phyloP scores from a whole-genome alignment of 2,329 filamentous ascomycete genomes.

The Sarocladium strictum region DNA sequence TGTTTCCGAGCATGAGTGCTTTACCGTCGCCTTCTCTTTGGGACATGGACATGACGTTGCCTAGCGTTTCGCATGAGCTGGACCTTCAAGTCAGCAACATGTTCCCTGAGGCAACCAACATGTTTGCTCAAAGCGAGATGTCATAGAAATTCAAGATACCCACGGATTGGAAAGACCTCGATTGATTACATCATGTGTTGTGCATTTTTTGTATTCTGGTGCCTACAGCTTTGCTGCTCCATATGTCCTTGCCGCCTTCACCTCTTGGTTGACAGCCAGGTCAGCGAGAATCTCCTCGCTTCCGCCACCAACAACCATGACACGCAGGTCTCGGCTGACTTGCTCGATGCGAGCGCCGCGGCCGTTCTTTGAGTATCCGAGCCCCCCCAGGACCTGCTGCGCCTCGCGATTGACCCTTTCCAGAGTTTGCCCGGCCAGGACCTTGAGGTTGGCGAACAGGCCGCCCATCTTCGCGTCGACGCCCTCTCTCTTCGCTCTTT shows the following conservation, averaged over 20 bases:
- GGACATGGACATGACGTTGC: not conserved
- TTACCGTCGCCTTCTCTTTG: constrained; percentile 5
- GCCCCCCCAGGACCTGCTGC: constrained; percentile 48
- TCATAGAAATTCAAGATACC: too few relatives aligned
- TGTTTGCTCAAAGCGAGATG: not conserved
- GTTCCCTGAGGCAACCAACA: not conserved
- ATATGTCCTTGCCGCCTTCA: constrained; percentile 13
- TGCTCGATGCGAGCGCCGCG: constrained; percentile 45
- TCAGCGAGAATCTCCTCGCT: constrained; percentile 51
- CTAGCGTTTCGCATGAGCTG: not conserved
- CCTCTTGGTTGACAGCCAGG: constrained; percentile 43
- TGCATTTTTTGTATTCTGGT: too few relatives aligned
- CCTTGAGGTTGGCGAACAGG: constrained; percentile 32
- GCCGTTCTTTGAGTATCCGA: constrained; percentile 43
- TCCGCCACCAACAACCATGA: constrained; percentile 45
- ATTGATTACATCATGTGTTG: too few relatives aligned
- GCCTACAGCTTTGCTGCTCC: constrained; percentile 16
- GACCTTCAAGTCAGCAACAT: not conserved
- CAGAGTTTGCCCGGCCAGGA: constrained; percentile 41
- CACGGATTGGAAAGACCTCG: too few relatives aligned
- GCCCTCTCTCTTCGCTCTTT: constrained; percentile 15
- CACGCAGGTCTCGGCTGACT: constrained; percentile 43
- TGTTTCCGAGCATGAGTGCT: constrained; percentile 4
- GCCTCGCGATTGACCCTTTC: constrained; percentile 46
- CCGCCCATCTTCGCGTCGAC: constrained; percentile 18